Base-by-base conservation (phyloP, 768 basidiomycete species). In the Auricularia cornea region DNA sequence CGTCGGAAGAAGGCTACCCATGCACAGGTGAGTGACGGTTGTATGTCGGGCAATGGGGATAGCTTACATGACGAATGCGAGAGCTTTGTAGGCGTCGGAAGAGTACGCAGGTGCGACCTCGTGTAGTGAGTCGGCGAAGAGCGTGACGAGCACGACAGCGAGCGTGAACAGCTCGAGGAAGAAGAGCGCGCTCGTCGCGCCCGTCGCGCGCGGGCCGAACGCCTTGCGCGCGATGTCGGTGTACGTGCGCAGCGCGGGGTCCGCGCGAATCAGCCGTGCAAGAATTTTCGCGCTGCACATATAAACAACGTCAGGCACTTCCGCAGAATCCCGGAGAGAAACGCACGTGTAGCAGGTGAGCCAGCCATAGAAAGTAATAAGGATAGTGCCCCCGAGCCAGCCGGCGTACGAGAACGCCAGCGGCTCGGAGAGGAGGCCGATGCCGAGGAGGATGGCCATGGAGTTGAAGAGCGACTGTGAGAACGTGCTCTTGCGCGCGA, bases 341-440 rank as follows among this genome's bases (percentile, higher is more conserved):
- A 82, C 89, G 63, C 70, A 94, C 92, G 92, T 94, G 73, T 97
- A 92, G 71, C 92, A 96, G 8, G 93, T 88, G 20, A 95, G 73
- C 64, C 82, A 80, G 0, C 89, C 92, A 68, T 93, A 94, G 60
- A 83, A 82, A 12, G 91, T 70, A 63, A 96, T 84, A 18, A 98
- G 77, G 29, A 81, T 6, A 1, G 86, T 87, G 1, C 96, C 95
- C 40, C 81, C 77, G 20, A 88, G 75, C 95, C 95, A 98, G 3
- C 95, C 96, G 2, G 92, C 84, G 69, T 92, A 92, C 1, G 94
- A 85, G 69, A 97, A 96, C 0, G 95, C 95, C 29, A 97, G 79
- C 0, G 94, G 92, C 71, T 92, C 87, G 14, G 92, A 92, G 20
- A 95, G 80, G 80, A 96, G 87, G 3, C 94, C 94, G 66, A 95